These are phyloP conservation scores for Diaporthe vexans DNA, from an alignment of 2,329 filamentous ascomycete genomes.

Conservation along the genomic window DNA sequence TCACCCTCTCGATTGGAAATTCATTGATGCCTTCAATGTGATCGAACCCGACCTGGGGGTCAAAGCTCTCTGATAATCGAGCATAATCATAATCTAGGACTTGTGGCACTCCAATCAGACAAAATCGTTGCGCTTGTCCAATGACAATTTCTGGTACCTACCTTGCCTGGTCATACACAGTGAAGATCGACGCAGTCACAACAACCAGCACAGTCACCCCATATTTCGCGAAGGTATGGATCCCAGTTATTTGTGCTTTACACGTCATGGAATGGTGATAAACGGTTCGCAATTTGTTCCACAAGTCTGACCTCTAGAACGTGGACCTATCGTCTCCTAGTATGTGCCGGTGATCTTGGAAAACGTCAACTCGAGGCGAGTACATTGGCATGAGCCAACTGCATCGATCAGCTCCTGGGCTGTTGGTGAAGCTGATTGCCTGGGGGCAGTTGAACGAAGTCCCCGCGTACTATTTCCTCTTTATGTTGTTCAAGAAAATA, in stretches of 20 bases:
- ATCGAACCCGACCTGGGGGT: background rate
- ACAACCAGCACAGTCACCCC: background rate
- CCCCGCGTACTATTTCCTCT: conserved; percentile 46
- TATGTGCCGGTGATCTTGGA: conserved; percentile 11
- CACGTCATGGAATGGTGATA: too few relatives aligned
- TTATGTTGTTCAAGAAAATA: conserved; percentile 51
- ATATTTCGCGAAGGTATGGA: background rate
- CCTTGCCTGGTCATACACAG: conserved; percentile 40
- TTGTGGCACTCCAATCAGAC: too few relatives aligned
- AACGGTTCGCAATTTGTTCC: too few relatives aligned
- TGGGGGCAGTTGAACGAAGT: conserved; percentile 46
- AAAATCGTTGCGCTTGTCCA: too few relatives aligned
- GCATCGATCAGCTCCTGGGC: conserved; percentile 45
- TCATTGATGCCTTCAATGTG: background rate
- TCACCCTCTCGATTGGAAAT: conserved; percentile 12
- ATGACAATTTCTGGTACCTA: too few relatives aligned
- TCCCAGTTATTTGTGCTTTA: background rate
- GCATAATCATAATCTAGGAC: conserved; percentile 25
- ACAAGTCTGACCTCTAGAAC: too few relatives aligned
- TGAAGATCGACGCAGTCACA: conserved; percentile 2
- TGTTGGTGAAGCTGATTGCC: conserved; percentile 49
- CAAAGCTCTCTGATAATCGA: background rate
- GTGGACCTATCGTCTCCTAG: background rate
- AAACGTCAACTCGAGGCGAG: conserved; percentile 43
- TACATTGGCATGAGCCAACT: conserved; percentile 50